Evolutionary conservation across 2,329 filamentous ascomycete genomes (phyloP), one percentile per base, ranked within the genome.

Genomic region (Rasamsonia emersonii): DNA sequence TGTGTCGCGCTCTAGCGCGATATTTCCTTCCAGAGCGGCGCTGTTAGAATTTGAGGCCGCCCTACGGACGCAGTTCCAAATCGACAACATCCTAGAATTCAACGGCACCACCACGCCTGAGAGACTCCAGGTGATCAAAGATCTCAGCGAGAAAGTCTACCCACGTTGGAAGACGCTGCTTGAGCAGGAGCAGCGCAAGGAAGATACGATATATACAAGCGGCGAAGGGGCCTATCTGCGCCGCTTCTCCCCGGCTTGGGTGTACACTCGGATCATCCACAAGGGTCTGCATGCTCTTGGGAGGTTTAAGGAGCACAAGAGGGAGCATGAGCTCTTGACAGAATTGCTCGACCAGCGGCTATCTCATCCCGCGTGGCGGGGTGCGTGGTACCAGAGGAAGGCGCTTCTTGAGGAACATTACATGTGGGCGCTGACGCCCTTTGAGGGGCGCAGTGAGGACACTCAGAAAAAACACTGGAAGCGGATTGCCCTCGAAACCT

Each of bases 321-420:
- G 75, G 16, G 91, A 98, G 51, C 78, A 95, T 50, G 62, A 69
- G 2, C 62, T 94, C 1, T 62, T 94, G 1, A 68, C 61, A 0
- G 83, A 91, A 48, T 70, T 98, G 3, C 73, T 98, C 0, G 62
- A 63, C 3, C 91, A 98, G 52, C 73, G 73, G 4, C 69, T 95
- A 0, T 96, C 96, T 47, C 88, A 96, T 47, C 70, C 82, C 25
- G 77, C 86, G 2, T 75, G 88, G 17, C 75, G 91, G 24, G 91
- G 91, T 0, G 76, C 79, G 1, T 98, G 91, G 91, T 96, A 96
- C 53, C 88, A 95, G 51, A 82, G 91, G 13, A 94, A 93, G 59
- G 91, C 89, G 1, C 65, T 98, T 1, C 59, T 98, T 2, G 91
- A 98, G 62, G 91, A 98, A 54, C 86, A 93, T 52, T 96, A 98